These are phyloP conservation scores for Venturia oleaginea DNA, from an alignment of 2,329 filamentous ascomycete species.

Conservation along the genomic window DNA sequence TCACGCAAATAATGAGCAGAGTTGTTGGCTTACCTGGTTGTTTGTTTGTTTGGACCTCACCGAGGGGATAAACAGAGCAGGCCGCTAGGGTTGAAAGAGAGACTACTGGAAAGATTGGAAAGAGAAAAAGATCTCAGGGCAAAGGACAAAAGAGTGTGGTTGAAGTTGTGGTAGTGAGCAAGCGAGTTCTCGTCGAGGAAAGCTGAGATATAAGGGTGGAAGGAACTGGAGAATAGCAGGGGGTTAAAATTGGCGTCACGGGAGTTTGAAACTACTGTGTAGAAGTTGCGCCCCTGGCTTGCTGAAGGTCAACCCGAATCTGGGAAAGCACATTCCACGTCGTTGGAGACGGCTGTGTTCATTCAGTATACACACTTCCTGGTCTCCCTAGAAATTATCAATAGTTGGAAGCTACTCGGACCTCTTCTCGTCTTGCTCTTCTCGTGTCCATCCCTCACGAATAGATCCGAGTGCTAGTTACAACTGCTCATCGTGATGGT, in stretches of 20 bases:
- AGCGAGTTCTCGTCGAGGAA: neutral
- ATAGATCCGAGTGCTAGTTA: neutral
- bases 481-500: neutral
- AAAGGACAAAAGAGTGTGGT: constrained; percentile 5
- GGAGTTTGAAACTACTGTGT: neutral
- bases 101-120: neutral
- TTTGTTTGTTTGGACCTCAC: constrained; percentile 7
- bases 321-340: neutral
- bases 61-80: neutral
- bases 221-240: neutral
- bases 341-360: neutral
- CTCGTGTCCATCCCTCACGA: neutral
- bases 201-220: neutral
- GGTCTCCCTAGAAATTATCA: neutral
- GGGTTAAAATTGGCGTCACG: neutral
- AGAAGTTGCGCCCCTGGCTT: neutral
- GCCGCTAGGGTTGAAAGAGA: constrained; percentile 7
- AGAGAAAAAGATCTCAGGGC: neutral
- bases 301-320: neutral
- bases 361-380: neutral
- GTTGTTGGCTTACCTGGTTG: neutral
- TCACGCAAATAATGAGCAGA: neutral
- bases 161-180: neutral
- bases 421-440: neutral
- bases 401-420: neutral